phyloP scores from a whole-genome alignment of 2,329 filamentous ascomycete genomes.

The Aureobasidium lini region DNA sequence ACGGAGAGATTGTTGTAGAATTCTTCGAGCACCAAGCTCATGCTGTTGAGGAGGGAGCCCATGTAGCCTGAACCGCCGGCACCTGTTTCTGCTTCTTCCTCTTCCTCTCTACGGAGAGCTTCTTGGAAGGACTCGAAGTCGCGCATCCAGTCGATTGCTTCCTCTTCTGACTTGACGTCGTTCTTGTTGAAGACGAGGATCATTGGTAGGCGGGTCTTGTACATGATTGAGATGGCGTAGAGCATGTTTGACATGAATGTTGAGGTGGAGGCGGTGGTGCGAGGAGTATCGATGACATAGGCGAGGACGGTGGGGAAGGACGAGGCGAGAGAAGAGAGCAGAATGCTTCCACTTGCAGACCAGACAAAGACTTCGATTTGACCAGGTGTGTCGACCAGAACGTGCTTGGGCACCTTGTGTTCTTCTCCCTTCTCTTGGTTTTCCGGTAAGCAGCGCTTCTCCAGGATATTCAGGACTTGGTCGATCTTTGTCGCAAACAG shows the following conservation, averaged over 20 bases:
- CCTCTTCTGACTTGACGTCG: conserved; percentile 84
- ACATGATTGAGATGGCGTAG: conserved; percentile 95
- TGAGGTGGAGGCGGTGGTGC: conserved; percentile 78
- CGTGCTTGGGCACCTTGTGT: conserved; percentile 54
- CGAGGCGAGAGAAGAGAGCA: conserved; percentile 85
- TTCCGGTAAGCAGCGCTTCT: conserved; percentile 58
- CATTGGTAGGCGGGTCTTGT: conserved; percentile 98
- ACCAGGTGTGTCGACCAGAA: conserved; percentile 89
- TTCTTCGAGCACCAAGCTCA: conserved; percentile 95
- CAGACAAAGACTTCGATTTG: conserved; percentile 99
- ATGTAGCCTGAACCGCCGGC: conserved; percentile 86
- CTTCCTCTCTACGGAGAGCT: conserved; percentile 68
- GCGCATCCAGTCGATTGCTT: conserved; percentile 97
- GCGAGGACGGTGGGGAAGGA: conserved; percentile 95
- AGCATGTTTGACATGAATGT: conserved; percentile 99
- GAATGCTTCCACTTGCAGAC: conserved; percentile 89
- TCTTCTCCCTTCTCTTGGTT: neutral
- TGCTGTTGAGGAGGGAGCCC: conserved; percentile 90
- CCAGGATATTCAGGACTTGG: conserved; percentile 79
- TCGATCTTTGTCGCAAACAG: conserved; percentile 98
- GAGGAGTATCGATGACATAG: conserved; percentile 94
- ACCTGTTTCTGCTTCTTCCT: conserved; percentile 60
- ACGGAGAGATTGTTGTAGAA: conserved; percentile 93
- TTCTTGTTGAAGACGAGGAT: conserved; percentile 99
- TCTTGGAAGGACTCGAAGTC: conserved; percentile 95